These are phyloP conservation scores for Tetracladium marchalianum DNA, from an alignment of 495 filamentous ascomycete species.

Conservation along the genomic window DNA sequence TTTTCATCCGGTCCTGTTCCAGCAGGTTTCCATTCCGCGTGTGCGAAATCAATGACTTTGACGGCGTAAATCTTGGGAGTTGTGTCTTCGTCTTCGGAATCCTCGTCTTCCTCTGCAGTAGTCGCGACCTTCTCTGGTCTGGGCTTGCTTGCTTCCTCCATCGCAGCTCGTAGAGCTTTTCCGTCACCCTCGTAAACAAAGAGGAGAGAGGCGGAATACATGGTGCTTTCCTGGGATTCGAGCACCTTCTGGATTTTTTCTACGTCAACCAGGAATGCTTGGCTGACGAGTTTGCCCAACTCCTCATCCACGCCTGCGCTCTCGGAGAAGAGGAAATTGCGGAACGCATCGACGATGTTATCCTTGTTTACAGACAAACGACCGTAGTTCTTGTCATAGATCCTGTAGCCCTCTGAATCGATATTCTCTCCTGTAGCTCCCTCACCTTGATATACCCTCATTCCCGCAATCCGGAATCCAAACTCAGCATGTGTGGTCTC, in stretches of 20 bases:
- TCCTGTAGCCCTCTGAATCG: conserved; percentile 50
- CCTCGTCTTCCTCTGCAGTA: conserved; percentile 29
- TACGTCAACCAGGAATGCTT: conserved; percentile 58
- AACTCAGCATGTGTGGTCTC: conserved; percentile 73
- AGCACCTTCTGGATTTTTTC: conserved; percentile 17
- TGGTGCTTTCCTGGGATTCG: conserved; percentile 64
- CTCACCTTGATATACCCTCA: conserved; percentile 78
- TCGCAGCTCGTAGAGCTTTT: conserved; percentile 51
- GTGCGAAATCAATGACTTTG: conserved; percentile 95
- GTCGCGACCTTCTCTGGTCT: conserved; percentile 5
- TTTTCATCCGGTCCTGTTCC: conserved; percentile 87
- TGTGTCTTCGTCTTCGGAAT: conserved; percentile 56
- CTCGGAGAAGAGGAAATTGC: conserved; percentile 60
- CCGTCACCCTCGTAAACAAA: conserved; percentile 90
- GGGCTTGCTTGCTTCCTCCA: conserved; percentile 46
- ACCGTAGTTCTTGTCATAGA: conserved; percentile 86
- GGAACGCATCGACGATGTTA: conserved; percentile 67
- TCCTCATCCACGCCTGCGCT: conserved; percentile 46
- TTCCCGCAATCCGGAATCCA: conserved; percentile 84
- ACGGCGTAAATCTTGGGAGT: conserved; percentile 66
- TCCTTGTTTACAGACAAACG: conserved; percentile 52
- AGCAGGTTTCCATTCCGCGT: conserved; percentile 70
- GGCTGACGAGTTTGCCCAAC: conserved; percentile 44
- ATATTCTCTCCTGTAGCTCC: conserved; percentile 15
- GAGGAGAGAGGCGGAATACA: conserved; percentile 86